Evolutionary conservation across 2,329 filamentous ascomycete species (phyloP).

Genomic region (Arthrocladium fulminans): DNA sequence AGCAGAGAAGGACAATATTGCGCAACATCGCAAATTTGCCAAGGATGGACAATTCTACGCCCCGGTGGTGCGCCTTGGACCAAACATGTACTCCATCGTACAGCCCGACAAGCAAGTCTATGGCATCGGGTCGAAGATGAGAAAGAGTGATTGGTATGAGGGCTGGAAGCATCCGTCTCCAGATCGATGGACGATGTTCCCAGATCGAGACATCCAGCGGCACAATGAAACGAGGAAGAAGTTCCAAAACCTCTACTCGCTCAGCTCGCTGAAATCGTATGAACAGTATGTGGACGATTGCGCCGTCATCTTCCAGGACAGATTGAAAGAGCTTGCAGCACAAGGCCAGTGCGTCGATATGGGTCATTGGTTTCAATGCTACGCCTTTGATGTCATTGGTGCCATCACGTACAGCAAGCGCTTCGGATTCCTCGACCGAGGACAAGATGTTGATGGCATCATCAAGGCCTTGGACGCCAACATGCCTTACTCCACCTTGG

Average conservation of each 20-base stretch:
- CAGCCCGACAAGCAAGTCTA: conserved; percentile 21
- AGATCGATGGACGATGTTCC: conserved; percentile 50
- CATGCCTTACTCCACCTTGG: conserved; percentile 31
- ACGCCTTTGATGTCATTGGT: conserved; percentile 64
- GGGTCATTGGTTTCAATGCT: conserved; percentile 61
- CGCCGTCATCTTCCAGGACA: conserved; percentile 32
- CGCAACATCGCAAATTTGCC: conserved; percentile 13
- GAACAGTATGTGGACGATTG: conserved; percentile 44
- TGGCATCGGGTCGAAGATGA: conserved; percentile 17
- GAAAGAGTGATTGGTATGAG: conserved; percentile 33
- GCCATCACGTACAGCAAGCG: conserved; percentile 48
- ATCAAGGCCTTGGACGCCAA: conserved; percentile 29
- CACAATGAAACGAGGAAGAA: conserved; percentile 59
- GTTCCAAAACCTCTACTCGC: conserved; percentile 40
- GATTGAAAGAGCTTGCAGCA: conserved; percentile 32
- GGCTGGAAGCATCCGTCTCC: conserved; percentile 55
- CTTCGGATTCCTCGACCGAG: conserved; percentile 65
- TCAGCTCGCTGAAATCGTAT: conserved; percentile 42
- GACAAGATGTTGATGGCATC: conserved; percentile 56
- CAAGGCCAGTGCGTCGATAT: conserved; percentile 28
- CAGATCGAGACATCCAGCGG: conserved; percentile 63
- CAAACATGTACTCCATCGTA: conserved; percentile 19
- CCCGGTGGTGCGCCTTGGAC: conserved; percentile 18
- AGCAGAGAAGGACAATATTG: conserved; percentile 30
- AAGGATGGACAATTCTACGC: conserved; percentile 12